These are phyloP conservation scores for Leccinum variicolor DNA, from an alignment of 768 basidiomycete genomes.

Conservation along the genomic window DNA sequence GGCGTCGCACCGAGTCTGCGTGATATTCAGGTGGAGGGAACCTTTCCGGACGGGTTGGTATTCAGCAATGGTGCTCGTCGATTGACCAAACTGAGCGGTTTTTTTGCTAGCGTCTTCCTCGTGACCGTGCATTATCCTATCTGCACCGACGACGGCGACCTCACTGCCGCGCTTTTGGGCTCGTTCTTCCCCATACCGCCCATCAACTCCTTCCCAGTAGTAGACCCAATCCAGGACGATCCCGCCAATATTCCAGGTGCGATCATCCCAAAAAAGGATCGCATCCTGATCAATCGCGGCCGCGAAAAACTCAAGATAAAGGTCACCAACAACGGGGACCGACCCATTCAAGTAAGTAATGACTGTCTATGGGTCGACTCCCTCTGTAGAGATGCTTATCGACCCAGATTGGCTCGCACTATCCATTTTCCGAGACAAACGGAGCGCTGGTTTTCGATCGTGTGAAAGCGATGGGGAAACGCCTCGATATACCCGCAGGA, in stretches of 20 bases:
- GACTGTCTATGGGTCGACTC: slow-evolving; percentile 8
- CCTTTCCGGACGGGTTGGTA: slow-evolving; percentile 78
- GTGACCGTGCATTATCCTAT: slow-evolving; percentile 97
- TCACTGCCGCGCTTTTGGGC: slow-evolving; percentile 86
- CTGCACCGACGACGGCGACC: slow-evolving; percentile 74
- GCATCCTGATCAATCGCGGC: slow-evolving; percentile 74
- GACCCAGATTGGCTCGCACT: slow-evolving; percentile 84
- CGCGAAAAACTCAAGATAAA: slow-evolving; percentile 63
- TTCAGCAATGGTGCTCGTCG: not conserved
- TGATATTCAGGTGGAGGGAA: slow-evolving; percentile 93
- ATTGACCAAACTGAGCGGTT: not conserved
- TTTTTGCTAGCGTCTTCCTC: slow-evolving; percentile 64
- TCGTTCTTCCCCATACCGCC: slow-evolving; percentile 86
- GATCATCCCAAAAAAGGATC: slow-evolving; percentile 59
- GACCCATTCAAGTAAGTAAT: slow-evolving; percentile 80
- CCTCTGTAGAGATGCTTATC: not conserved
- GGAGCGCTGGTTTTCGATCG: slow-evolving; percentile 79
- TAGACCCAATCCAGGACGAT: slow-evolving; percentile 46
- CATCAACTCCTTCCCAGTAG: slow-evolving; percentile 58
- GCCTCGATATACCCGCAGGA: slow-evolving; percentile 90
- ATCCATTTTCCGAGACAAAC: slow-evolving; percentile 93
- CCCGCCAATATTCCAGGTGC: slow-evolving; percentile 69
- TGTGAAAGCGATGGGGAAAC: slow-evolving; percentile 70
- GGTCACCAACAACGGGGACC: slow-evolving; percentile 89
- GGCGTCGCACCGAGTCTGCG: slow-evolving; percentile 72